Percentiles rank a stretch among this genome's conserved stretches.
Conservation (phyloP, 1,139 yeast species). For the Diutina neorugosa region DNA sequence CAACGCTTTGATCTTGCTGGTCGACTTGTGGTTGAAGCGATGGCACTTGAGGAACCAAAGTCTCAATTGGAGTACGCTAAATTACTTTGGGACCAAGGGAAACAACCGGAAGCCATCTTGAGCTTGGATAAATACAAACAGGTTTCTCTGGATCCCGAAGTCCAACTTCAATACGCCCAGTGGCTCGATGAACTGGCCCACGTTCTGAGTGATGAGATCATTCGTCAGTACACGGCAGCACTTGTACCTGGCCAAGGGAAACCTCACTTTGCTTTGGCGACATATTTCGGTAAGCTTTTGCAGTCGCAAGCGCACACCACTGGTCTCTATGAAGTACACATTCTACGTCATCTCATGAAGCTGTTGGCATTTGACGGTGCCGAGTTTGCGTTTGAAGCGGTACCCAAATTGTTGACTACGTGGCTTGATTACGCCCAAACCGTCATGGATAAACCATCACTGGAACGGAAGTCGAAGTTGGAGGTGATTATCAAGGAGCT, state of each 20-base stretch:
- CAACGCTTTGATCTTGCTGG: constrained; percentile 67
- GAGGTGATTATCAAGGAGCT: neutral
- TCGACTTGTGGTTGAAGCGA: constrained; percentile 58
- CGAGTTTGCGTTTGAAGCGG: constrained; percentile 65
- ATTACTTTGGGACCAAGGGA: constrained; percentile 83
- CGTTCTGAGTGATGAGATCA: constrained; percentile 63
- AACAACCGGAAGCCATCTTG: constrained; percentile 74
- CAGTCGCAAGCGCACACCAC: constrained; percentile 40
- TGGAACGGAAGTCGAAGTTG: constrained; percentile 17
- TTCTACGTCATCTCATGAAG: constrained; percentile 51
- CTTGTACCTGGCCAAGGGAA: constrained; percentile 43
- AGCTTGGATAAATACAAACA: constrained; percentile 22
- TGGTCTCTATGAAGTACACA: constrained; percentile 59
- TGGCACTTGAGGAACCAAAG: constrained; percentile 32
- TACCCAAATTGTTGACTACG: constrained; percentile 79
- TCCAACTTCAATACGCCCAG: constrained; percentile 58
- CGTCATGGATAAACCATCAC: constrained; percentile 15
- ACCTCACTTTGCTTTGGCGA: constrained; percentile 71
- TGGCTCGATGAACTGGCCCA: constrained; percentile 89
- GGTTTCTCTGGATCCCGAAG: constrained; percentile 15
- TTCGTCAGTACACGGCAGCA: constrained; percentile 55
- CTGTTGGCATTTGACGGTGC: constrained; percentile 56
- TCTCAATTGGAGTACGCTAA: constrained; percentile 78
- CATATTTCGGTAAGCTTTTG: constrained; percentile 63
- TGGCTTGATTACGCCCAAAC: constrained; percentile 77